These are phyloP conservation scores for Halophytophthora batemanensis DNA, from an alignment of 352 stramenopile species.

Conservation along the genomic window DNA sequence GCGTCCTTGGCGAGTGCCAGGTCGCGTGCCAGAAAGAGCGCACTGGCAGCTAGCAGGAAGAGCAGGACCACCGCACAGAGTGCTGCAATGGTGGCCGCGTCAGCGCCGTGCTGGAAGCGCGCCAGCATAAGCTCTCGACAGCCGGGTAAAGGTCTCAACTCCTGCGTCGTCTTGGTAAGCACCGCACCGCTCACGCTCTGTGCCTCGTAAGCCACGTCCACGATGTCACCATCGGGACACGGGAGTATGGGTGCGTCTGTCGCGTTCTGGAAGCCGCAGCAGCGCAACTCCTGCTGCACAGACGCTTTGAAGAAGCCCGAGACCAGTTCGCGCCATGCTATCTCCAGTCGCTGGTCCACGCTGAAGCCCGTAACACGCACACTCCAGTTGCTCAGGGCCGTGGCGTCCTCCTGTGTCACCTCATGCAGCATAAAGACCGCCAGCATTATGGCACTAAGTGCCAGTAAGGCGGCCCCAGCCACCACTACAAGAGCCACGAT, in stretches of 20 bases:
- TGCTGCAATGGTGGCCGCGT: conserved; percentile 39
- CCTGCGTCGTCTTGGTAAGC: conserved; percentile 38
- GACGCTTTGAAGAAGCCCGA: conserved; percentile 40
- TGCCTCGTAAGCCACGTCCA: conserved; percentile 60
- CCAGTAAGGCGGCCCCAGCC: conserved; percentile 34
- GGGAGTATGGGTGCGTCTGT: conserved; percentile 43
- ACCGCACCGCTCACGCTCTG: conserved; percentile 53
- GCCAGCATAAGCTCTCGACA: conserved; percentile 55
- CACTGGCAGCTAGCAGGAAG: conserved; percentile 34
- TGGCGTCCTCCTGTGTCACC: conserved; percentile 45
- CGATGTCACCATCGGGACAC: conserved; percentile 41
- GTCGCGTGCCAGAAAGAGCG: conserved; percentile 60
- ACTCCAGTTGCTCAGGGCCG: conserved; percentile 59
- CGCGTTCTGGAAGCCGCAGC: conserved; percentile 57
- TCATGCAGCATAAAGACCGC: conserved; percentile 66
- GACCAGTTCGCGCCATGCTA: conserved; percentile 39
- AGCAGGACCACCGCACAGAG: conserved; percentile 30
- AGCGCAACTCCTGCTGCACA: conserved; percentile 65
- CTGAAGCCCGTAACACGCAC: conserved; percentile 70
- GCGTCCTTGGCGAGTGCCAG: conserved; percentile 59
- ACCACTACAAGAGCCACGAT: conserved; percentile 26
- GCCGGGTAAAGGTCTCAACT: conserved; percentile 45
- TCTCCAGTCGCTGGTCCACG: conserved; percentile 44
- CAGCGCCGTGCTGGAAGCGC: conserved; percentile 41
- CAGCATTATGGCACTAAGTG: conserved; percentile 35